These are phyloP conservation scores for Penicillium palitans DNA, from an alignment of 2,329 filamentous ascomycete genomes.

Conservation along the genomic window DNA sequence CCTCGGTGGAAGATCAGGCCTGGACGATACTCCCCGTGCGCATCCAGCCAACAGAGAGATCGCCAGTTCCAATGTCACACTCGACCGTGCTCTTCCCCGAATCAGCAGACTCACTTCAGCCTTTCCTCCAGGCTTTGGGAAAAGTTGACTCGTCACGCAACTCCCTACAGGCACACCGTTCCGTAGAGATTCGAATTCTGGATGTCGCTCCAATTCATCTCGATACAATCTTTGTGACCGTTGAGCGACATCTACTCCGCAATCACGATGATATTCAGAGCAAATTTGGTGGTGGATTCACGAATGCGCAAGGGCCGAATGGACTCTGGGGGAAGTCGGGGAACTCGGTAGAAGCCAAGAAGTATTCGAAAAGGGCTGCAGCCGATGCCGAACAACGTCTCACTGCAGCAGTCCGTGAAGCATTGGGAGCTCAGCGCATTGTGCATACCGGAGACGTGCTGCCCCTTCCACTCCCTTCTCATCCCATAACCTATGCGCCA, in stretches of 20 bases:
- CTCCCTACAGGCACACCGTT: slow-evolving; percentile 68
- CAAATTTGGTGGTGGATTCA: slow-evolving; percentile 71
- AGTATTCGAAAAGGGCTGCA: slow-evolving; percentile 36
- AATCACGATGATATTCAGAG: slow-evolving; percentile 80
- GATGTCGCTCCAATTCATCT: slow-evolving; percentile 77
- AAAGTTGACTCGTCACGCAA: slow-evolving; percentile 74
- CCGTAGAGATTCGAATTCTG: slow-evolving; percentile 80
- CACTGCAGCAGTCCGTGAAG: slow-evolving; percentile 68
- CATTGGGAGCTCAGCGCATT: slow-evolving; percentile 69
- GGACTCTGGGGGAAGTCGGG: slow-evolving; percentile 40
- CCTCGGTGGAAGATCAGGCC: slow-evolving; percentile 58
- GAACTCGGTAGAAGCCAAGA: slow-evolving; percentile 33
- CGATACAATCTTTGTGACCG: slow-evolving; percentile 81
- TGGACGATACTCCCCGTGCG: slow-evolving; percentile 86
- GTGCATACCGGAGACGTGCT: slow-evolving; percentile 83
- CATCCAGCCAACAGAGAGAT: slow-evolving; percentile 46
- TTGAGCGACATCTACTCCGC: slow-evolving; percentile 77
- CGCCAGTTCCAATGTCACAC: slow-evolving; percentile 63
- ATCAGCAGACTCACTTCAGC: slow-evolving; percentile 73
- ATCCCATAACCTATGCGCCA: slow-evolving; percentile 82
- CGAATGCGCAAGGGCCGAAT: slow-evolving; percentile 39
- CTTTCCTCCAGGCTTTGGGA: slow-evolving; percentile 72
- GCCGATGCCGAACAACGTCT: slow-evolving; percentile 58
- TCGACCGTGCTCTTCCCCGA: slow-evolving; percentile 76
- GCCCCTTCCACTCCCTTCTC: slow-evolving; percentile 71